Conservation (phyloP, 73 alveolate genomes). For the Stentor coeruleus region DNA sequence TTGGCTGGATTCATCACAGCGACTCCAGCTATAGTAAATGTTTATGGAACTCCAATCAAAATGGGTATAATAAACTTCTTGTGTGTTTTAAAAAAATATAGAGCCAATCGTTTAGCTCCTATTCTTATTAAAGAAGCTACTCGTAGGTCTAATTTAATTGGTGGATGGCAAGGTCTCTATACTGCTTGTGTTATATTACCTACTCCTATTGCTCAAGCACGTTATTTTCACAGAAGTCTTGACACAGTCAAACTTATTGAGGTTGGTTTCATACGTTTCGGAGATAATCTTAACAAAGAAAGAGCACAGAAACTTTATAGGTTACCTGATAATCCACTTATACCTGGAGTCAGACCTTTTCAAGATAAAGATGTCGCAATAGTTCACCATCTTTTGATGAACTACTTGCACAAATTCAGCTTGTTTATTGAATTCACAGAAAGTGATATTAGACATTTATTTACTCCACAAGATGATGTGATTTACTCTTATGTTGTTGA, state of each 20-base stretch:
- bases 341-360: slow-evolving; percentile 84
- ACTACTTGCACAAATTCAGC: slow-evolving; percentile 62
- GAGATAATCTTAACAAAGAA: slow-evolving; percentile 66
- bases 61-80: slow-evolving; percentile 92
- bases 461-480: slow-evolving; percentile 80
- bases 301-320: slow-evolving; percentile 65
- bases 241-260: slow-evolving; percentile 88
- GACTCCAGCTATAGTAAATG: slow-evolving; percentile 70
- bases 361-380: slow-evolving; percentile 77
- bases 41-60: slow-evolving; percentile 50
- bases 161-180: slow-evolving; percentile 94
- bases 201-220: slow-evolving; percentile 73
- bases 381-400: slow-evolving; percentile 59
- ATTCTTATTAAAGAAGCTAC: slow-evolving; percentile 90
- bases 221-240: slow-evolving; percentile 85
- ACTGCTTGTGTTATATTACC: slow-evolving; percentile 91
- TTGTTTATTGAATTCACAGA: slow-evolving; percentile 56
- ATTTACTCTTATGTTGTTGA: slow-evolving; percentile 87
- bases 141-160: slow-evolving; percentile 80
- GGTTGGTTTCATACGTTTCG: slow-evolving; percentile 80
- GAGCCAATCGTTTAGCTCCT: slow-evolving; percentile 89
- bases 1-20: slow-evolving; percentile 91
- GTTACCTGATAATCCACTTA: slow-evolving; percentile 75
- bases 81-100: slow-evolving; percentile 86
- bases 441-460: slow-evolving; percentile 78